phyloP scores from a whole-genome alignment of 345 rosid genomes.

The Eucalyptus pumila region DNA sequence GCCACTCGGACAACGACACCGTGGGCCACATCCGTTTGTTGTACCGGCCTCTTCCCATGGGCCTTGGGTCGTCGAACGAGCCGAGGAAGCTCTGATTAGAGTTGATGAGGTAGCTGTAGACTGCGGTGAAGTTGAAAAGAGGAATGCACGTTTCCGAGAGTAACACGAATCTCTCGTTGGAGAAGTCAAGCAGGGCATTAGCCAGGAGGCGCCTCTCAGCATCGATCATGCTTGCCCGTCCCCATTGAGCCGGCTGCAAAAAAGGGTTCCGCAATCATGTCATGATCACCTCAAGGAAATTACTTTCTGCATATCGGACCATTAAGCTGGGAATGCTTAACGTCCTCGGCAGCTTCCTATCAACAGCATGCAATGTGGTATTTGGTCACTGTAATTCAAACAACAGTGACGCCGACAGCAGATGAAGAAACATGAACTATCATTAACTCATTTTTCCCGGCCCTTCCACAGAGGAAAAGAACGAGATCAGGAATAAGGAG shows the following conservation, averaged over 20 bases:
- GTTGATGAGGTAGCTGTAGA: conserved; percentile 46
- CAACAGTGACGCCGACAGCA: neutral
- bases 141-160: conserved; percentile 88
- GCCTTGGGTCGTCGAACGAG: conserved; percentile 33
- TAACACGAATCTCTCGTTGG: conserved; percentile 65
- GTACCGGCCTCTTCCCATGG: conserved; percentile 69
- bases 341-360: neutral
- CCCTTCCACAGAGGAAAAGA: neutral
- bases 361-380: neutral
- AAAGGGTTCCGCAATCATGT: neutral
- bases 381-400: neutral
- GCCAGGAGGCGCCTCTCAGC: conserved; percentile 79
- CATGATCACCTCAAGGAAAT: neutral
- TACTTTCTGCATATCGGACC: neutral
- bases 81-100: conserved; percentile 40
- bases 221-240: conserved; percentile 67
- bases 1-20: conserved; percentile 39
- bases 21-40: conserved; percentile 39
- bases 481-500: neutral
- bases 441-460: neutral
- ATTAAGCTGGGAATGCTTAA: neutral
- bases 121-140: conserved; percentile 56
- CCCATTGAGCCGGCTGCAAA: conserved; percentile 67
- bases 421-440: neutral
- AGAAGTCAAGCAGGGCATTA: conserved; percentile 51